Evolutionary conservation across 257 asterid genomes (phyloP), one percentile per base, ranked within the genome.

Genomic region (Rauvolfia tetraphylla): DNA sequence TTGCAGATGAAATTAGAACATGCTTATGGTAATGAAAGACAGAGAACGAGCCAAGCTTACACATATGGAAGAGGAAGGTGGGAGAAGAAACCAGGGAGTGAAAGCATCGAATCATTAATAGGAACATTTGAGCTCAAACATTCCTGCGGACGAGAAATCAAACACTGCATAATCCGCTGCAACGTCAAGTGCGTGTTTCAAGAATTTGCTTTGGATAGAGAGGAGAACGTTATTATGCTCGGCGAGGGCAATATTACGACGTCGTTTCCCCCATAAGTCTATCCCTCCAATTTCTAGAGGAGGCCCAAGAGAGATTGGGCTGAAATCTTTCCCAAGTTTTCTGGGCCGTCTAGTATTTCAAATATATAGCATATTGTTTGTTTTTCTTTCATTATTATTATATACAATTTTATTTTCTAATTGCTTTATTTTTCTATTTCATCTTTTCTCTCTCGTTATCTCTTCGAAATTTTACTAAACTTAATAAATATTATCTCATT

Each of bases 11-110:
- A 56, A 10, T 22, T 23, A 8, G 22, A 29, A 27, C n/a, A n/a
- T 46, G 29, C 5, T 25, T 3, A 67, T 36, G 22, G 36, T 33
- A 41, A 39, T 10, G 9, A 12, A 17, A 33, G 49, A 61, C 41
- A 29, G 54, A 58, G 5, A 13, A 59, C 62, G n/a, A 78, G 59
- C 39, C 5, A 71, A 57, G 31, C 56, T 17, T 81, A 91, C 97
- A 88, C 13, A 41, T 69, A 66, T 29, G 81, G 83, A 78, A 81
- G 85, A 72, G 80, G 66, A n/a, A 79, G 76, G 34, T 54, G 80
- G n/a, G 85, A 80, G 54, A 87, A 86, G 75, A 68, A 77, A 78
- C 84, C 73, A 62, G 87, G 74, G 54, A 81, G 66, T 5, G 86
- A 79, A 66, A 80, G 22, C 71, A 70, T 29, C 27, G 86, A 53